Conservation (phyloP, 768 basidiomycete genomes). For the Russula foetens region DNA sequence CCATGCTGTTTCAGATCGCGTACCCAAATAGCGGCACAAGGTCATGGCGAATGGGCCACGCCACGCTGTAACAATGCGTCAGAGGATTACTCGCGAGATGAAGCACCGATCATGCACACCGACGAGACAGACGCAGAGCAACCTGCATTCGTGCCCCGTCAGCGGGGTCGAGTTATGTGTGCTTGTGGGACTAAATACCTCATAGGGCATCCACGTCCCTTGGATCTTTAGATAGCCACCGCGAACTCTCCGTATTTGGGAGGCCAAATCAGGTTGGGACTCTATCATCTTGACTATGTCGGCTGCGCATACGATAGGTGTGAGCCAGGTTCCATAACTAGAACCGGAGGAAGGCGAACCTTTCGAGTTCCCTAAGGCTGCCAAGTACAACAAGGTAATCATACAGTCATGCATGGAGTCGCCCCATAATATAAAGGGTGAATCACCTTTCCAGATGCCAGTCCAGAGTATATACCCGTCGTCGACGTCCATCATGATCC, state of each 20-base stretch:
- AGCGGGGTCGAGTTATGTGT: constrained; percentile 3
- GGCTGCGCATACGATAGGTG: constrained; percentile 36
- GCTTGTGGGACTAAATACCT: constrained; percentile 37
- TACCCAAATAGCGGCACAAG: constrained; percentile 86
- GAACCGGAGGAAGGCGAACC: constrained; percentile 33
- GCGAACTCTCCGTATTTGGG: constrained; percentile 73
- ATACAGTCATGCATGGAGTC: background rate
- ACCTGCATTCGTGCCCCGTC: constrained; percentile 37
- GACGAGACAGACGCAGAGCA: constrained; percentile 68
- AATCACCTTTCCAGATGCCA: constrained; percentile 85
- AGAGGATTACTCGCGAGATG: background rate
- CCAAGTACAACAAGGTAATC: constrained; percentile 17
- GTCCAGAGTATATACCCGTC: constrained; percentile 92
- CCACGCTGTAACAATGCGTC: constrained; percentile 48
- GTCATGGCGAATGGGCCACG: constrained; percentile 82
- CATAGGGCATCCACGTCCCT: constrained; percentile 92
- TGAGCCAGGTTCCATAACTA: background rate
- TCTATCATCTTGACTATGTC: constrained; percentile 93
- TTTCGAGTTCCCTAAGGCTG: constrained; percentile 85
- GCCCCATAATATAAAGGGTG: background rate
- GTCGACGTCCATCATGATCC: constrained; percentile 96
- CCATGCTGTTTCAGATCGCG: constrained; percentile 15
- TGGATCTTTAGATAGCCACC: constrained; percentile 90
- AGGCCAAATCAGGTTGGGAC: constrained; percentile 80
- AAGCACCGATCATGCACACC: constrained; percentile 38